phyloP scores from a whole-genome alignment of 75 land plant genomes.

The Picea glauca region DNA sequence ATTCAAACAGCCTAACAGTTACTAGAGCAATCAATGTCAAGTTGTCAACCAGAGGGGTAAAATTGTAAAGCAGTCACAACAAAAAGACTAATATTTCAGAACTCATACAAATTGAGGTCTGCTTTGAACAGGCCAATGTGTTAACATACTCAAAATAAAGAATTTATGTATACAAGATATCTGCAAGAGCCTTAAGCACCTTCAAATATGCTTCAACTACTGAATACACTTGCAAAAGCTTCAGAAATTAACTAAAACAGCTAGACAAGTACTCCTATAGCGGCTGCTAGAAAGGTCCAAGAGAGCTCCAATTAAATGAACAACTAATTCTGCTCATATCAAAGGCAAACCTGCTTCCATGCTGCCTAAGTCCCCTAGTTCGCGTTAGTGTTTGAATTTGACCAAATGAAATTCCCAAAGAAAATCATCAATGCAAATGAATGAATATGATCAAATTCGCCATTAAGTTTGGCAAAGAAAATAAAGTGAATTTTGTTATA shows the following conservation, averaged over 20 bases:
- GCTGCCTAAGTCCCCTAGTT: not conserved
- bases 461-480: not conserved
- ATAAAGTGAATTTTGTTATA: not conserved
- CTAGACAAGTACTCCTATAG: not conserved
- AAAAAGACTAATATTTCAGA: not conserved
- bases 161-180: not conserved
- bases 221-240: not conserved
- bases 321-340: not conserved
- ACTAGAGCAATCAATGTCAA: not conserved
- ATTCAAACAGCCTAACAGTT: not conserved
- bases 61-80: too few relatives aligned
- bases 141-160: not conserved
- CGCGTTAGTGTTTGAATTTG: not conserved
- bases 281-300: not conserved
- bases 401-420: not conserved
- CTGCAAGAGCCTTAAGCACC: not conserved
- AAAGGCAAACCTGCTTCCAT: too few relatives aligned
- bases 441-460: not conserved
- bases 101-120: not conserved
- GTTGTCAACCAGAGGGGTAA: too few relatives aligned
- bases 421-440: not conserved
- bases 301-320: not conserved
- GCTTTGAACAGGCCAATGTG: not conserved
- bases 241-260: not conserved
- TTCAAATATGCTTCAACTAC: not conserved